Percentiles rank a stretch among this genome's conserved stretches.
These are phyloP conservation scores for Gossypium stocksii DNA, from an alignment of 345 rosid genomes.

Conservation along the genomic window DNA sequence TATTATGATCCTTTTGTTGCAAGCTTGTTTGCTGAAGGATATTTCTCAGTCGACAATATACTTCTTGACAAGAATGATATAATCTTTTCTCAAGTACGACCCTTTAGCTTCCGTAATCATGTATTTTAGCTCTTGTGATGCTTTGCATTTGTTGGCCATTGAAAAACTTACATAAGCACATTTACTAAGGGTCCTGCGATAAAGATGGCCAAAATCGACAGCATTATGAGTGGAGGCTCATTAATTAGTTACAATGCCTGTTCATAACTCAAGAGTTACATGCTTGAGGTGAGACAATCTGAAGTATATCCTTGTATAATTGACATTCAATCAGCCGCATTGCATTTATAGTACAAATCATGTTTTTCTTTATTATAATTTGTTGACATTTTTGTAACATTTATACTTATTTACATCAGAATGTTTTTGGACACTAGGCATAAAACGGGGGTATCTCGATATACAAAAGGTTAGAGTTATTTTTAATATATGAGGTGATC, in stretches of 20 bases:
- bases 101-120: neutral
- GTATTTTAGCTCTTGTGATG: neutral
- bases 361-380: neutral
- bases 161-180: neutral
- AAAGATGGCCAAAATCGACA: conserved; percentile 19
- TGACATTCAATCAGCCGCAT: neutral
- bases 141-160: neutral
- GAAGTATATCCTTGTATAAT: neutral
- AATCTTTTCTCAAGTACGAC: conserved; percentile 44
- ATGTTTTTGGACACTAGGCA: neutral
- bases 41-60: conserved; percentile 25
- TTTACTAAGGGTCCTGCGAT: conserved; percentile 41
- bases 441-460: neutral
- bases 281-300: conserved; percentile 50
- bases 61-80: conserved; percentile 35
- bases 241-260: conserved; percentile 11
- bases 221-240: conserved; percentile 23
- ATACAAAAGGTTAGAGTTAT: neutral
- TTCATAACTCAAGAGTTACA: conserved; percentile 61
- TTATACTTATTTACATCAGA: neutral
- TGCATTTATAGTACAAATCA: neutral
- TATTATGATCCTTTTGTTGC: conserved; percentile 45
- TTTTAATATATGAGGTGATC: neutral
- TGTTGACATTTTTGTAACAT: neutral
- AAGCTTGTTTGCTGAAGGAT: conserved; percentile 15